Evolutionary conservation across 352 stramenopile species (phyloP).

Genomic region (Pythium aristosporum): DNA sequence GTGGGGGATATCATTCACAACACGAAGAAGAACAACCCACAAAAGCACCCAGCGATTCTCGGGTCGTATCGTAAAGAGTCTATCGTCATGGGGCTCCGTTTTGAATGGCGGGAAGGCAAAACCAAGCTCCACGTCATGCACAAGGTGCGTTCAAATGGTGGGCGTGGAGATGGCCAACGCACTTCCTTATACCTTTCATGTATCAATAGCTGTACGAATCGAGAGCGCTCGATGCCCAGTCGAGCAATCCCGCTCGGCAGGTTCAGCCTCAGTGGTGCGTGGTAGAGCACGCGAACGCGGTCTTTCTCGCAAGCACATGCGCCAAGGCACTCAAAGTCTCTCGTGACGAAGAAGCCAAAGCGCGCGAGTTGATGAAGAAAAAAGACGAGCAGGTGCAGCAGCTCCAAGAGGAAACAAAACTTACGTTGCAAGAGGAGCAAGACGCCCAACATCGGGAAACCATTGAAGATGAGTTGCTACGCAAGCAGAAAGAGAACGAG

Average conservation of each 20-base stretch:
- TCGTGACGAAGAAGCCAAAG: slow-evolving; percentile 39
- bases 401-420: slow-evolving; percentile 43
- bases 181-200: not conserved
- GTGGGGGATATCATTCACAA: slow-evolving; percentile 2
- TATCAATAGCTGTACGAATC: slow-evolving; percentile 13
- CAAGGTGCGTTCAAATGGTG: slow-evolving; percentile 38
- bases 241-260: not conserved
- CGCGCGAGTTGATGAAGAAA: slow-evolving; percentile 29
- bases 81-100: slow-evolving; percentile 50
- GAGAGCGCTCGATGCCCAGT: not conserved
- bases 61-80: slow-evolving; percentile 34
- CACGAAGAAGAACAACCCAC: not conserved
- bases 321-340: slow-evolving; percentile 31
- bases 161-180: not conserved
- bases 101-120: slow-evolving; percentile 69
- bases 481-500: slow-evolving; percentile 37
- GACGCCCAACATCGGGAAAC: slow-evolving; percentile 32
- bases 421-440: slow-evolving; percentile 36
- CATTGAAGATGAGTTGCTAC: slow-evolving; percentile 38
- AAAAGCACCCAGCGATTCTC: not conserved
- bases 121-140: slow-evolving; percentile 62
- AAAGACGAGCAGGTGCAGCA: slow-evolving; percentile 41
- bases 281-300: slow-evolving; percentile 46
- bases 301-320: slow-evolving; percentile 52
- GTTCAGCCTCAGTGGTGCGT: slow-evolving; percentile 33